Base-by-base conservation (phyloP, 306 rosid species). In the Pterocarpus santalinus region DNA sequence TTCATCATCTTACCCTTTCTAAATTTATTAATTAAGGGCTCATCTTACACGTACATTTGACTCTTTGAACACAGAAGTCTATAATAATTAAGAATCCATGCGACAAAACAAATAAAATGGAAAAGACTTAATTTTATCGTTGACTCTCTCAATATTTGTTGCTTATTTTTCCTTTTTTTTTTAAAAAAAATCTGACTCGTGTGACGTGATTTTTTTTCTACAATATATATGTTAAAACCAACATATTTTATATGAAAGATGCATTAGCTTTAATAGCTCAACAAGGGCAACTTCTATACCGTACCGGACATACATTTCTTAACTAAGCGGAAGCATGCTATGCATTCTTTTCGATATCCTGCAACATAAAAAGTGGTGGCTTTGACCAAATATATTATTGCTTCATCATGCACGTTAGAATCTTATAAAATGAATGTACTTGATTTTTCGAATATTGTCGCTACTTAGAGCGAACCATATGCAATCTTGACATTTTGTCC, bases 391-490 rank as follows among this genome's bases (percentile, higher is more conserved):
- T 43, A 35, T 52, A 35, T 52, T 32, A 57, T 52, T 34, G 10
- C 34, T 15, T 72, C 63, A 2, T 52, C 63, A 7, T 34, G 49
- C 49, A 71, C 22, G 10, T n/a, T 72, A 72, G 3, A 44, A 55
- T 56, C 35, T 35, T 52, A 16, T 16, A 73, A 36, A 72, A 36
- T 57, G 32, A 39, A 57, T 13, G 56, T 39, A 1, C 53, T 73
- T 39, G 67, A 38, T 11, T 28, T 70, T 74, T 30, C 43, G 66
- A 56, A 60, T 43, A 60, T 75, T 75, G 16, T 61, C 34, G 33
- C 33, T 32, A 60, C 58, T 60, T 73, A 38, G 41, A 44, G 36
- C 65, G 35, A 60, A 8, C 7, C 2, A 60, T 60, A 60, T 60
- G 15, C 30, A 60, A 30, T 65, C 61, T 55, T 55, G 8, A 55